phyloP scores from a whole-genome alignment of 768 basidiomycete species.

The Suillus plorans region DNA sequence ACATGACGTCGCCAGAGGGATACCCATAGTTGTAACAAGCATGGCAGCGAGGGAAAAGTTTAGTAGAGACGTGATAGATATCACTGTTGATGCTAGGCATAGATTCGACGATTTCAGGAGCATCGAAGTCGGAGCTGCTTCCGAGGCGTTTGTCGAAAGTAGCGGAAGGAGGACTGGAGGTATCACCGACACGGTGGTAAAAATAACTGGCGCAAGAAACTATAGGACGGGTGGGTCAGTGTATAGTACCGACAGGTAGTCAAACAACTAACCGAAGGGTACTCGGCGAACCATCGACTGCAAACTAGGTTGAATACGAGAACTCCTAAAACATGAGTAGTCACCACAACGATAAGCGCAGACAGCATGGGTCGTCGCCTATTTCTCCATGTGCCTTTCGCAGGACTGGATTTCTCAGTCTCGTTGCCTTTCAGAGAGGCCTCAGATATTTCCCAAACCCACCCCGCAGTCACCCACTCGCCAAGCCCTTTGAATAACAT shows the following conservation, averaged over 20 bases:
- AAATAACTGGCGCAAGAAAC: slow-evolving; percentile 27
- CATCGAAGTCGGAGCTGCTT: slow-evolving; percentile 39
- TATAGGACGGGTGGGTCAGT: slow-evolving; percentile 9
- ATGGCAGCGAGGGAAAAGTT: slow-evolving; percentile 88
- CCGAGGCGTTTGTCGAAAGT: slow-evolving; percentile 23
- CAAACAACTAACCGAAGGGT: slow-evolving; percentile 38
- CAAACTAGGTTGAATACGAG: slow-evolving; percentile 50
- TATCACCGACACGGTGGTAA: slow-evolving; percentile 30
- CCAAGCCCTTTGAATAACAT: slow-evolving; percentile 84
- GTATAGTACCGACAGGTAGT: neutral
- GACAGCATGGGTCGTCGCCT: slow-evolving; percentile 55
- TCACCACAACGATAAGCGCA: slow-evolving; percentile 51
- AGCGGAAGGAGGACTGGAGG: slow-evolving; percentile 34
- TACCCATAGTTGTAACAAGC: slow-evolving; percentile 61
- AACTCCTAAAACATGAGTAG: slow-evolving; percentile 56
- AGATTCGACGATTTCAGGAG: slow-evolving; percentile 75
- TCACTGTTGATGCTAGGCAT: slow-evolving; percentile 81
- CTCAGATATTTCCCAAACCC: slow-evolving; percentile 33
- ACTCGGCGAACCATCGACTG: slow-evolving; percentile 42
- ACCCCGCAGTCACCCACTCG: slow-evolving; percentile 68
- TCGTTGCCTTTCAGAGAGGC: slow-evolving; percentile 7
- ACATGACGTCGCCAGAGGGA: slow-evolving; percentile 55
- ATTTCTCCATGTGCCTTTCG: slow-evolving; percentile 39
- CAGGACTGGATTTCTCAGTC: slow-evolving; percentile 11
- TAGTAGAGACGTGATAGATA: slow-evolving; percentile 83